A percentile compares a stretch with the other conserved stretches of the same genome.
Conservation (phyloP, 2,329 filamentous ascomycete species). For the Botrytis byssoidea region DNA sequence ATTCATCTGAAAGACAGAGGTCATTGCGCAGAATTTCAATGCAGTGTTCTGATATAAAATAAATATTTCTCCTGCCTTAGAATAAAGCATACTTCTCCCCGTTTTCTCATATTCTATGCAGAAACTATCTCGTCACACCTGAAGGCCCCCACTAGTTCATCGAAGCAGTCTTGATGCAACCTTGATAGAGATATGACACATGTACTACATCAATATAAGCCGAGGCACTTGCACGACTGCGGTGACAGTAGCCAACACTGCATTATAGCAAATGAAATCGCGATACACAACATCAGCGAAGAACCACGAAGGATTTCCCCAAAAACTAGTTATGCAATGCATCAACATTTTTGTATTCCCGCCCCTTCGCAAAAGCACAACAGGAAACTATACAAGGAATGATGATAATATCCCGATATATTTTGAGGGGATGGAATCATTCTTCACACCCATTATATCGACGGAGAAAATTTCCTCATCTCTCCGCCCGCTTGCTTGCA, state of each 20-base stretch:
- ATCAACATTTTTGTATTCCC: too few species aligned
- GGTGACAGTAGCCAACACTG: background rate
- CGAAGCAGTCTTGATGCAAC: background rate
- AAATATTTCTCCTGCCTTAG: background rate
- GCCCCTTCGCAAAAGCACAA: too few species aligned
- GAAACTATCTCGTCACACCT: rapidly evolving
- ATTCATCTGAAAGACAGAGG: background rate
- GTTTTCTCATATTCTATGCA: background rate
- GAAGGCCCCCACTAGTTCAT: background rate
- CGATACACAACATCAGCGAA: background rate
- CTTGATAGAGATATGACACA: background rate
- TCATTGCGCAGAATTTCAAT: background rate
- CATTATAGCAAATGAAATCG: background rate
- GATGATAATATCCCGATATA: background rate
- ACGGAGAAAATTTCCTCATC: background rate
- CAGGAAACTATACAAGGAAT: background rate
- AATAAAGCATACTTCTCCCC: background rate
- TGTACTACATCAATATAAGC: background rate
- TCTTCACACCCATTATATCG: background rate
- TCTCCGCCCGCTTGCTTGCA: background rate
- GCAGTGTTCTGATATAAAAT: background rate
- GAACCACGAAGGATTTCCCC: background rate
- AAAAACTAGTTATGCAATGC: background rate
- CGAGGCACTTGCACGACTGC: background rate
- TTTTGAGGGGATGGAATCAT: background rate